Evolutionary conservation across 331 rosid genomes (phyloP), one percentile per base, ranked within the genome.

Genomic region (Erythrophleum ivorense): DNA sequence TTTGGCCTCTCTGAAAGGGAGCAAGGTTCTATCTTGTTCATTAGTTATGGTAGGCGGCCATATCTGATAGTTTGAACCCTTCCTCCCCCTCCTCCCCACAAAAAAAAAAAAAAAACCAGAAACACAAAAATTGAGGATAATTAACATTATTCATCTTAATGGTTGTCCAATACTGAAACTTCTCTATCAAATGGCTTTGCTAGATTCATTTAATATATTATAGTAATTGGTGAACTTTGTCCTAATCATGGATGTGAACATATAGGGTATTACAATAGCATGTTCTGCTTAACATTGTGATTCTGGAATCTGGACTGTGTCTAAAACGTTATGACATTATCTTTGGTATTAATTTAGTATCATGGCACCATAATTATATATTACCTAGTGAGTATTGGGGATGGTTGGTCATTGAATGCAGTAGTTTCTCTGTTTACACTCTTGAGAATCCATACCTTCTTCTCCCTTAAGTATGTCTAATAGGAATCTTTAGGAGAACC

Each of bases 1-100:
- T 75, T 54, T 76, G 68, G 65, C 48, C 48, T 57, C 58, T 58
- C 41, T 78, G 79, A 78, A 58, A 40, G 21, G 71, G 34, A 69
- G 67, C 45, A 68, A 16, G 62, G 33, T 60, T 70, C 58, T 82
- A 59, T 68, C 67, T 58, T 21, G 67, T 59, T 59, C 24, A 59
- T 43, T 52, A 10, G 63, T 55, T 67, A 15, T 59, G 48, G 40
- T 82, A n/a, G 78, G 52, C 58, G 57, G 59, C 41, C 31, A 48
- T 71, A 64, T 71, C 52, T 21, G 66, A 24, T 64, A 24, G 75
- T 77, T 57, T 65, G 77, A 11, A 46, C 38, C 46, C 69, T 77
- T 46, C 12, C 45, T 55, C 6, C 64, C 31, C 52, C 43, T 9
- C 29, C 38, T 10, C 29, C 29, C 5, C 5, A 43, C 9, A n/a